These are phyloP conservation scores for Lipomyces spencermartinsiae DNA, from an alignment of 805 yeast species.

Conservation along the genomic window DNA sequence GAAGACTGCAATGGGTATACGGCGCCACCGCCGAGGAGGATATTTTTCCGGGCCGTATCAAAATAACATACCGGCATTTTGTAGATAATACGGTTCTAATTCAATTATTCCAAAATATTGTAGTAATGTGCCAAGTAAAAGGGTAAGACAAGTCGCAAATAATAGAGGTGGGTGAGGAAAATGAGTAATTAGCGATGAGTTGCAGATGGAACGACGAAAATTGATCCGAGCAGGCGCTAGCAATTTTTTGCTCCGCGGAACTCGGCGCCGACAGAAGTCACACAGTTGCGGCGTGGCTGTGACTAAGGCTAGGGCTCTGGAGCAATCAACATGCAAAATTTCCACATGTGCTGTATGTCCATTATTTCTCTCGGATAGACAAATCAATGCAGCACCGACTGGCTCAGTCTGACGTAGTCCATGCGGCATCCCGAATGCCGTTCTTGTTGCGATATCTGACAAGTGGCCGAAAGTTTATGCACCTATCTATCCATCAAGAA, in stretches of 20 bases:
- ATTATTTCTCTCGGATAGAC: neutral
- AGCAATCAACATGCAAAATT: too few species aligned
- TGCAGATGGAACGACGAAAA: neutral
- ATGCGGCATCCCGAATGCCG: too few species aligned
- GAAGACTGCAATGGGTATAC: neutral
- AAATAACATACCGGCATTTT: slow-evolving; percentile 1
- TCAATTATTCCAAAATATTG: neutral
- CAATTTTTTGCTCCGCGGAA: neutral
- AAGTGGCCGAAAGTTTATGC: neutral
- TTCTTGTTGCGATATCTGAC: neutral
- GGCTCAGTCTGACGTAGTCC: too few species aligned
- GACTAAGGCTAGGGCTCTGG: neutral
- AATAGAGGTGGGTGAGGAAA: neutral
- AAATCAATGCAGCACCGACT: neutral
- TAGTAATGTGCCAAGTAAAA: neutral
- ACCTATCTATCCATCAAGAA: neutral
- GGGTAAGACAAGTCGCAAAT: neutral
- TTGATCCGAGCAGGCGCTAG: neutral
- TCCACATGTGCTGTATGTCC: neutral
- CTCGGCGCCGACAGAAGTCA: neutral
- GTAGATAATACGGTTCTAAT: neutral
- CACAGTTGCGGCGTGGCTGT: neutral
- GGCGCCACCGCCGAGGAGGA: neutral
- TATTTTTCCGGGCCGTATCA: neutral
- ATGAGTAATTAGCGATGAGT: neutral